phyloP scores from a whole-genome alignment of 2,329 filamentous ascomycete species.

The Curvularia spicifera region DNA sequence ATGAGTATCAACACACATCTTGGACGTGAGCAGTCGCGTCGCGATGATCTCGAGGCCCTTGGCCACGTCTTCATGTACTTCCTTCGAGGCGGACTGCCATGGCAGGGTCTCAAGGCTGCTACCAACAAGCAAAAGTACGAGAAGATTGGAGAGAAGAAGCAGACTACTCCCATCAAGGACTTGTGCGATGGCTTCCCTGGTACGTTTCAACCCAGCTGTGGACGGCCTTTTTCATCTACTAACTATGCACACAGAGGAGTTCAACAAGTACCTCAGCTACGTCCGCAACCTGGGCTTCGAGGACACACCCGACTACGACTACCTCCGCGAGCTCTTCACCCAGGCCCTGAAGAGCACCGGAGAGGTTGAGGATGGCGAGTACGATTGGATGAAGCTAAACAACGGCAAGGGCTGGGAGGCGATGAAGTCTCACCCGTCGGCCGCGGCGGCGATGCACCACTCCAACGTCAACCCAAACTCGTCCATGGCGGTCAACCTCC shows the following conservation, averaged over 20 bases:
- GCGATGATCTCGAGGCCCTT: slow-evolving; percentile 91
- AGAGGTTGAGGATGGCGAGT: slow-evolving; percentile 96
- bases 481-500: slow-evolving; percentile 80
- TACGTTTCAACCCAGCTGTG: slow-evolving; percentile 45
- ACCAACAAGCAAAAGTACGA: slow-evolving; percentile 97
- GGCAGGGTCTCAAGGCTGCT: slow-evolving; percentile 72
- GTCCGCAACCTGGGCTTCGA: slow-evolving; percentile 98
- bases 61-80: slow-evolving; percentile 76
- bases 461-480: slow-evolving; percentile 79
- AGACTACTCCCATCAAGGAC: slow-evolving; percentile 95
- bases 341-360: slow-evolving; percentile 93
- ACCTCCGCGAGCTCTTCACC: slow-evolving; percentile 93
- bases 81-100: slow-evolving; percentile 68
- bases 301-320: slow-evolving; percentile 98
- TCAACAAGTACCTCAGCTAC: slow-evolving; percentile 96
- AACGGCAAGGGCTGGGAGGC: slow-evolving; percentile 91
- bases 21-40: slow-evolving; percentile 91
- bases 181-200: slow-evolving; percentile 92
- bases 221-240: slow-evolving; percentile 23
- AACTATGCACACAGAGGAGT: slow-evolving; percentile 70
- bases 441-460: slow-evolving; percentile 76
- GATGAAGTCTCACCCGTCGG: slow-evolving; percentile 71
- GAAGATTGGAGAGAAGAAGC: slow-evolving; percentile 99
- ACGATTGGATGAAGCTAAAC: slow-evolving; percentile 99
- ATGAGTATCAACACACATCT: slow-evolving; percentile 99